Percentiles rank a stretch among this genome's conserved stretches.
Evolutionary conservation across 805 yeast species (phyloP).

Genomic region (Pichia exigua): DNA sequence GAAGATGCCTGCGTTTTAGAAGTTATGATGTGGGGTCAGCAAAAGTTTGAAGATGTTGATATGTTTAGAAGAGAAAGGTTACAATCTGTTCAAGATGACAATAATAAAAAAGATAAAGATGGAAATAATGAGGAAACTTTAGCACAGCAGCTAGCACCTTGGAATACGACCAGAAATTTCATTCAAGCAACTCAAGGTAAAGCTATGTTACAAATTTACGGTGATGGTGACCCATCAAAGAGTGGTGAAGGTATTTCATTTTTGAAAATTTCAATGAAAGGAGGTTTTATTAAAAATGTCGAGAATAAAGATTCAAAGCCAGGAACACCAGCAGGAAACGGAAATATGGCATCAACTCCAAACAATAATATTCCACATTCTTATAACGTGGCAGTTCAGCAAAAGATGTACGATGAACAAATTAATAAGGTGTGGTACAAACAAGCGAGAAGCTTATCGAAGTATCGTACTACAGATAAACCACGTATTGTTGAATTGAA

Average conservation of each 20-base stretch:
- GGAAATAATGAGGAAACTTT: constrained; percentile 47
- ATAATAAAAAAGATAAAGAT: constrained; percentile 20
- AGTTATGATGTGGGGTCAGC: constrained; percentile 92
- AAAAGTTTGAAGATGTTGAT: constrained; percentile 73
- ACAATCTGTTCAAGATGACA: constrained; percentile 16
- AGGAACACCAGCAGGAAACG: constrained; percentile 9
- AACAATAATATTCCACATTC: constrained; percentile 39
- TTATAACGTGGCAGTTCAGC: constrained; percentile 78
- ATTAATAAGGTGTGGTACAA: constrained; percentile 83
- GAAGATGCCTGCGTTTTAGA: constrained; percentile 85
- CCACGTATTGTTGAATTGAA: constrained; percentile 20
- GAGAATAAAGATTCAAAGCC: constrained; percentile 14
- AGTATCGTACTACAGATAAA: constrained; percentile 18
- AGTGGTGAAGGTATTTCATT: constrained; percentile 85
- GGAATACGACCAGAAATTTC: constrained; percentile 91
- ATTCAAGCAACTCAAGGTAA: constrained; percentile 92
- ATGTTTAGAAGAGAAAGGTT: constrained; percentile 38
- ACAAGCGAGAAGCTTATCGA: constrained; percentile 56
- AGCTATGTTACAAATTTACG: constrained; percentile 91
- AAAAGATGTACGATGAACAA: constrained; percentile 86
- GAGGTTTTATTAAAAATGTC: constrained; percentile 52
- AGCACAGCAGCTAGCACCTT: constrained; percentile 83
- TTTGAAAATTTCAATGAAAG: constrained; percentile 88
- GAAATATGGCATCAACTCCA: constrained; percentile 29
- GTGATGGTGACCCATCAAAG: constrained; percentile 93